A percentile compares a stretch with the other conserved stretches of the same genome.
Conservation (phyloP, 2,329 filamentous ascomycete species). For the Colletotrichum chrysophilum region DNA sequence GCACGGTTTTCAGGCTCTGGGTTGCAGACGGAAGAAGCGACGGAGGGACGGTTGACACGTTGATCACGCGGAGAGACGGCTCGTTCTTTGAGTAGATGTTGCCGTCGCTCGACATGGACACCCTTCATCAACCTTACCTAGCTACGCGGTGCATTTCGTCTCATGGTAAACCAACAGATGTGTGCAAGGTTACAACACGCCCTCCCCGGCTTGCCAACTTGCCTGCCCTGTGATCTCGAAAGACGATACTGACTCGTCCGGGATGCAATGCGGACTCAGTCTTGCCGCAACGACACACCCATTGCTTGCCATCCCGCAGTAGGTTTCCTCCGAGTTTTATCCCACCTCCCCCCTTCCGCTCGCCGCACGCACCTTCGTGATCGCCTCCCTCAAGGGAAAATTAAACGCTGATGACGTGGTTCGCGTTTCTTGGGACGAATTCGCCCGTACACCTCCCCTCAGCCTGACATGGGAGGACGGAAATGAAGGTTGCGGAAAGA, state of each 20-base stretch:
- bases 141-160: neutral
- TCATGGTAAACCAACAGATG: neutral
- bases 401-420: constrained; percentile 6
- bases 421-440: constrained; percentile 8
- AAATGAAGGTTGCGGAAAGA: neutral
- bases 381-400: neutral
- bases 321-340: neutral
- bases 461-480: neutral
- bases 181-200: neutral
- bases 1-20: neutral
- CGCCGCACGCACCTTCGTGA: neutral
- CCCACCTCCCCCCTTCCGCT: neutral
- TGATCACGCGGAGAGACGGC: neutral
- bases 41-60: neutral
- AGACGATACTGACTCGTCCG: neutral
- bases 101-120: neutral
- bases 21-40: neutral
- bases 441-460: neutral
- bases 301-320: neutral
- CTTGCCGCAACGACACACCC: neutral
- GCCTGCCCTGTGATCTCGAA: neutral
- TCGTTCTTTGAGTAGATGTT: neutral
- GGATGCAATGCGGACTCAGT: neutral
- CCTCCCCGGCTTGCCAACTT: neutral
- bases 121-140: neutral